Evolutionary conservation across 176 grass and related monocot genomes (phyloP), one percentile per base, ranked within the genome.

Genomic region (Bolboschoenus planiculmis): DNA sequence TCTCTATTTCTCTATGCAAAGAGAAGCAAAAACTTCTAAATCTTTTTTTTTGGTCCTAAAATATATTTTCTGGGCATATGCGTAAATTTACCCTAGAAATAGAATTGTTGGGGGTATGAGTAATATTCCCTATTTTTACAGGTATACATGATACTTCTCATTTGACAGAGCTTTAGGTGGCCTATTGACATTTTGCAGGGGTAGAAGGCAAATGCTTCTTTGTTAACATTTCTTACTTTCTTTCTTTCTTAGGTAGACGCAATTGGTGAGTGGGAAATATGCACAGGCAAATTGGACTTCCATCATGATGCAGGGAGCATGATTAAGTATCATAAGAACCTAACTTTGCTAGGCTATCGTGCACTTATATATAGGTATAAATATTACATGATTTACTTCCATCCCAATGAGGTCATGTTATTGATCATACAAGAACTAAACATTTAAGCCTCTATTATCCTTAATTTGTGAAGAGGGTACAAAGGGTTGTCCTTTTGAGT

Each of bases 301-400:
- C 0, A 15, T 51, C 88, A 91, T 42, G 95, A 98, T 78, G 92
- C 95, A 65, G 95, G 95, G 40, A 98, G 92, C 82, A 98, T 98
- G 95, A 89, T 98, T 53, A 35, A 34, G 64, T 98, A 98, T 86
- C 95, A 98, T 87, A 95, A 78, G 74, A 95, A 91, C 55, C 95
- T 98, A 56, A 98, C 92, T 80, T 56, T 37, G 33, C 85, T 85
- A 62, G 95, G 92, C 62, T 95, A 98, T 20, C 90, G 86, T 60
- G 90, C 88, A 86, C 74, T 98, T n/a, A 93, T 98, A 85, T 98
- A 70, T 59, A 98, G 95, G 92, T 98, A 85, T 29, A 74, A 29
- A 59, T 20, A 23, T 56, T 46, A 4, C 27, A n/a, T 29, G n/a
- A 79, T 56, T 57, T 36, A 27, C 15, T 51, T 77, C 27, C 72